A percentile compares a stretch with the other conserved stretches of the same genome.
Evolutionary conservation across 2,329 filamentous ascomycete species (phyloP).

Genomic region (Aspergillus nomiae): DNA sequence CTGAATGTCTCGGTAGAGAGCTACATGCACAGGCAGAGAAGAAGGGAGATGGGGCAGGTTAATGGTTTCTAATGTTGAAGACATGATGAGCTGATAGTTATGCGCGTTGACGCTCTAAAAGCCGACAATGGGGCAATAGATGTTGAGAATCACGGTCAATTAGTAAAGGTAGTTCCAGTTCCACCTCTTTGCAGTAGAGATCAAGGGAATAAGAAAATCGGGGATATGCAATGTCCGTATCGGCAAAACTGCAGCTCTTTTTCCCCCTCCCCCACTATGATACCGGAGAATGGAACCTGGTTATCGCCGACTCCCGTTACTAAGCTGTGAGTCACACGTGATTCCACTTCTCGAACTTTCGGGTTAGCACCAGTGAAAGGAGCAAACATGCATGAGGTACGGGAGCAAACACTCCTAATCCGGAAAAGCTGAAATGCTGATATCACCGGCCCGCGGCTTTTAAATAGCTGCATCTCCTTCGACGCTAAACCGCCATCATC

Average conservation of each 20-base stretch:
- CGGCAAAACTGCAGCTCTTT: background rate
- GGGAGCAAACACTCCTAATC: conserved; percentile 1
- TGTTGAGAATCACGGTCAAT: background rate
- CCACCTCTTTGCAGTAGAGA: background rate
- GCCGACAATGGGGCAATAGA: background rate
- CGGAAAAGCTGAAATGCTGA: conserved; percentile 21
- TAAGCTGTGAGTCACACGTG: conserved; percentile 17
- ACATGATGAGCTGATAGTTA: conserved; percentile 24
- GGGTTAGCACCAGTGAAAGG: conserved; percentile 17
- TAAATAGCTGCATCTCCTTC: conserved; percentile 22
- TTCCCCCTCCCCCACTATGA: conserved; percentile 19
- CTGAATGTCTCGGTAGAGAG: conserved; percentile 72
- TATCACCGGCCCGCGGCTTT: conserved; percentile 26
- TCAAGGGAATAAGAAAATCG: background rate
- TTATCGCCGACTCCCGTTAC: conserved; percentile 19
- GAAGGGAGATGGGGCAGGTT: conserved; percentile 73
- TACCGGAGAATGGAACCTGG: background rate
- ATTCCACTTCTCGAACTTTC: conserved; percentile 42
- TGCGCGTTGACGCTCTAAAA: background rate
- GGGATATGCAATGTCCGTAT: background rate
- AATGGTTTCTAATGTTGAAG: conserved; percentile 62
- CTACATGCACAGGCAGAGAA: conserved; percentile 68
- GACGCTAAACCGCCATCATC: conserved; percentile 12
- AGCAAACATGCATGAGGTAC: background rate
- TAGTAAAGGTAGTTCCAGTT: background rate